These are phyloP conservation scores for Boletus patriciae DNA, from an alignment of 768 basidiomycete genomes.

Conservation along the genomic window DNA sequence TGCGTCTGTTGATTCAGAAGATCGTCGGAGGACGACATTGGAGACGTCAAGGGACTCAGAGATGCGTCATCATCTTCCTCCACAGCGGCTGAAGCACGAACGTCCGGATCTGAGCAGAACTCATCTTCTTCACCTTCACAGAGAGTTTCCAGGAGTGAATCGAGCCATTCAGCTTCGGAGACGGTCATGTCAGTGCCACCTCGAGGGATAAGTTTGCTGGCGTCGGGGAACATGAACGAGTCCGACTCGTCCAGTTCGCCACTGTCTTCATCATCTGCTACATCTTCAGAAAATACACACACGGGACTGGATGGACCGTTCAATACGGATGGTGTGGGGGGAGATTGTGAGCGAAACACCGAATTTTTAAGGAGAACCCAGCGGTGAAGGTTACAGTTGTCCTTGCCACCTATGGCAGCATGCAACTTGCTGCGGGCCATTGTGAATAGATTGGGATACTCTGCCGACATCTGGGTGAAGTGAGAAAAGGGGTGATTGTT, in stretches of 20 bases:
- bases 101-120: constrained; percentile 44
- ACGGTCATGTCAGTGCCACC: constrained; percentile 36
- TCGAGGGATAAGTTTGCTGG: constrained; percentile 51
- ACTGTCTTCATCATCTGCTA: constrained; percentile 51
- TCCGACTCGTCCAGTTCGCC: constrained; percentile 47
- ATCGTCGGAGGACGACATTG: constrained; percentile 78
- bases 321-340: constrained; percentile 34
- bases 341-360: constrained; percentile 54
- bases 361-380: constrained; percentile 91
- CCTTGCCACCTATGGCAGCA: constrained; percentile 57
- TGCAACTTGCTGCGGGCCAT: constrained; percentile 77
- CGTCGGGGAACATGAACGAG: constrained; percentile 82
- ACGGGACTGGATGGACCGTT: constrained; percentile 20
- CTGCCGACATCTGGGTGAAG: constrained; percentile 46
- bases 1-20: constrained; percentile 55
- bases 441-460: constrained; percentile 50
- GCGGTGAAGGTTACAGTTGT: constrained; percentile 75
- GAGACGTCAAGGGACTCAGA: constrained; percentile 64
- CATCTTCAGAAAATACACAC: constrained; percentile 38
- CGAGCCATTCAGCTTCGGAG: constrained; percentile 80
- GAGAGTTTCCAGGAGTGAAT: constrained; percentile 73
- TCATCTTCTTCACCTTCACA: constrained; percentile 73
- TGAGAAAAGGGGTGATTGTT: constrained; percentile 7
- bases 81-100: constrained; percentile 45
- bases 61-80: constrained; percentile 61